A percentile compares a stretch with the other conserved stretches of the same genome.
Evolutionary conservation across 345 rosid species (phyloP).

Genomic region (Aquilaria malaccensis): DNA sequence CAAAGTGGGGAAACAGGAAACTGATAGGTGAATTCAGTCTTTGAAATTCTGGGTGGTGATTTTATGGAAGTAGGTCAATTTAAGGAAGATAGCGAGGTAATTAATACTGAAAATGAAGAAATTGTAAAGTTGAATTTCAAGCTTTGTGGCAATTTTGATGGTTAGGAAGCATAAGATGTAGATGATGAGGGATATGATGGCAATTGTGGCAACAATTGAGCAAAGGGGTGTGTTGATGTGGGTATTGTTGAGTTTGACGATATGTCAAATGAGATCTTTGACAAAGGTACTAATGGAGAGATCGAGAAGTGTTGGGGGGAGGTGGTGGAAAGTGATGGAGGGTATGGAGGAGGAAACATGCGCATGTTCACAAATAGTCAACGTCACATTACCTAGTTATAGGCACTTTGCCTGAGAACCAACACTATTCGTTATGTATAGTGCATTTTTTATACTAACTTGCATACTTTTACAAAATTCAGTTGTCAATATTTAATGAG

Average conservation of each 20-base stretch:
- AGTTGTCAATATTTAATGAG: too few relatives aligned
- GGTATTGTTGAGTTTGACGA: constrained; percentile 14
- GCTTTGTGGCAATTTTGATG: constrained; percentile 6
- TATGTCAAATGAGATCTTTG: constrained; percentile 12
- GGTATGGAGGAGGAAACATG: constrained; percentile 13
- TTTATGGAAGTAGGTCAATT: constrained; percentile 13
- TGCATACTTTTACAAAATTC: too few relatives aligned
- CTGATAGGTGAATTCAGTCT: not conserved
- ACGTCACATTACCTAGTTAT: not conserved
- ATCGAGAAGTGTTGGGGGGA: constrained; percentile 14
- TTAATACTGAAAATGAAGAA: constrained; percentile 14
- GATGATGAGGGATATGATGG: constrained; percentile 15
- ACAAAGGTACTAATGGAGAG: not conserved
- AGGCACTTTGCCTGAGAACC: too few relatives aligned
- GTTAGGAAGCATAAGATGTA: constrained; percentile 23
- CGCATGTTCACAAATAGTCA: constrained; percentile 5
- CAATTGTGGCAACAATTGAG: constrained; percentile 1
- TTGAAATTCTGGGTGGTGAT: constrained; percentile 8
- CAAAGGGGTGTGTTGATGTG: constrained; percentile 16
- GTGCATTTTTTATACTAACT: too few relatives aligned
- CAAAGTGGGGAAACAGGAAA: too few relatives aligned
- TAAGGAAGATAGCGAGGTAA: constrained; percentile 7
- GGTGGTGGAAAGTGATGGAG: constrained; percentile 22
- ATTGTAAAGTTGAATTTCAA: constrained; percentile 19
- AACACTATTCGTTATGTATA: too few relatives aligned